Conservation (phyloP, 768 basidiomycete species). For the Ramaria sp. region DNA sequence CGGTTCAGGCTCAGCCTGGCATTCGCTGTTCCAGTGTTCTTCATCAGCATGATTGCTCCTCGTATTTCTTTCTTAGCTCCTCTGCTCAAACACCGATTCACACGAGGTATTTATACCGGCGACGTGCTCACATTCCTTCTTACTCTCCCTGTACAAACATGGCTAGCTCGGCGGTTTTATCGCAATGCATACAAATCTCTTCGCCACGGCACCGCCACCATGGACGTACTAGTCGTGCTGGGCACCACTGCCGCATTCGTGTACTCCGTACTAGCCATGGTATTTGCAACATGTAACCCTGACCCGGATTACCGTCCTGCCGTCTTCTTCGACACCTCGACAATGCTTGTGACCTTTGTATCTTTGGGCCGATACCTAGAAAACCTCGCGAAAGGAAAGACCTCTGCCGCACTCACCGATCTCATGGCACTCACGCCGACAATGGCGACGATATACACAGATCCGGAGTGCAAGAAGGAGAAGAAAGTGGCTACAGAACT, state of each 20-base stretch:
- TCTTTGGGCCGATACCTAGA: constrained; percentile 92
- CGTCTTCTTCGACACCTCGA: constrained; percentile 97
- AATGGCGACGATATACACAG: constrained; percentile 93
- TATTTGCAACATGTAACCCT: constrained; percentile 51
- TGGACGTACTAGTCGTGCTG: constrained; percentile 96
- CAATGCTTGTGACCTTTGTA: constrained; percentile 97
- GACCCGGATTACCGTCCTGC: constrained; percentile 67
- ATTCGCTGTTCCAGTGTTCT: constrained; percentile 92
- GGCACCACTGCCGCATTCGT: constrained; percentile 91
- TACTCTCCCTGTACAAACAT: constrained; percentile 89
- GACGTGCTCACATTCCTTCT: constrained; percentile 67
- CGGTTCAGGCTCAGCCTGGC: constrained; percentile 63
- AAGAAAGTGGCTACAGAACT: constrained; percentile 91
- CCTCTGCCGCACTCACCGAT: constrained; percentile 91
- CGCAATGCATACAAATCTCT: constrained; percentile 83
- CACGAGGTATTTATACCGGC: constrained; percentile 67
- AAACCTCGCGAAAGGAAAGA: constrained; percentile 94
- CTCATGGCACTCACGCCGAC: constrained; percentile 92
- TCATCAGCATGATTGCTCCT: constrained; percentile 77
- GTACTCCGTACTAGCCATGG: constrained; percentile 70
- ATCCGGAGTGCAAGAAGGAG: constrained; percentile 72
- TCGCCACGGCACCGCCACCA: constrained; percentile 82
- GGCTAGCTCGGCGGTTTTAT: constrained; percentile 84
- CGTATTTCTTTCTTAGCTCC: constrained; percentile 50
- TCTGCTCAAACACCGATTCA: constrained; percentile 39